Base-by-base conservation (phyloP, 371 early-diverging fungal genomes). In the Mucor racemosus region DNA sequence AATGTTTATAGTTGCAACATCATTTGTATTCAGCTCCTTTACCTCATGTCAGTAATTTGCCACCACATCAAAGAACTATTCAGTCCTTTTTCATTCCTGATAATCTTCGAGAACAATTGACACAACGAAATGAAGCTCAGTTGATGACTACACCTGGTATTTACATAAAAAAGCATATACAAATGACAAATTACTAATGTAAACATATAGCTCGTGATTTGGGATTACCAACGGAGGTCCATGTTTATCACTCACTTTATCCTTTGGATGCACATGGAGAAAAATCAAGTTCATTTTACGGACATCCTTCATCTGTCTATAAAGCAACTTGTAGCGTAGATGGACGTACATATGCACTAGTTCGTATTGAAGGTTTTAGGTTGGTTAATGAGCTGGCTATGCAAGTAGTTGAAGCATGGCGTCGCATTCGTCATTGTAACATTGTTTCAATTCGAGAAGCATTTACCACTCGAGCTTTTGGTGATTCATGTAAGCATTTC, bases 401-500 rank as follows among this genome's bases (percentile, higher is more conserved):
- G 84, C 73, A 86, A 21, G 85, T 86, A 21, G 86, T 96, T n/a
- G 96, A 97, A 64, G 82, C 69, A 26, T 97, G 97, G 96, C 82
- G 90, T 39, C 75, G 86, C 50, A 86, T 97, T 17, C 79, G 90
- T 50, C 95, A 95, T 76, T 89, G 95, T 19, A 92, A 91, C 64
- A 82, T 97, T 63, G 93, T 95, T 10, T 91, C 91, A 7, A 85
- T 97, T 35, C 86, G 91, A n/a, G 97, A 97, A 76, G 97, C 94
- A 14, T 97, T 98, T 73, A 95, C 97, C 0, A 96, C 97, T 6
- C 91, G 91, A 58, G 94, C 94, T 4, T 98, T 98, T 87, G 96
- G 95, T 17, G 98, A 97, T 75, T 85, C 91, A 61, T 97, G 93
- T 91, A 78, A 76, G 17, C 40, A 0, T 15, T 14, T 34, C 1